These are phyloP conservation scores for Dothideomycetes sp. DNA, from an alignment of 2,329 filamentous ascomycete species.

Conservation along the genomic window DNA sequence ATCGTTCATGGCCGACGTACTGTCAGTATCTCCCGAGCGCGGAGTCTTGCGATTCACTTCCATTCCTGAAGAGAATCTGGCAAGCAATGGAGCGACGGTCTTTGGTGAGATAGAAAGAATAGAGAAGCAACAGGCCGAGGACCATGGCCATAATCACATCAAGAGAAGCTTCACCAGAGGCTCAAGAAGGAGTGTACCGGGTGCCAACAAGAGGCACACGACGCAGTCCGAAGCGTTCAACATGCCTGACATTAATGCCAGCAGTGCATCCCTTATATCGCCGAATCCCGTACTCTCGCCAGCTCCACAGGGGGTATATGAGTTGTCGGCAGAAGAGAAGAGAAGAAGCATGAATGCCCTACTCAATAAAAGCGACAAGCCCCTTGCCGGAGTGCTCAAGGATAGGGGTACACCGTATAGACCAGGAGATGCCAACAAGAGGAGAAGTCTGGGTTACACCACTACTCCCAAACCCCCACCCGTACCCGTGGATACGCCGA, in stretches of 20 bases:
- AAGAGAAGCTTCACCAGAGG: constrained; percentile 25
- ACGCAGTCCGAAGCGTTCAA: constrained; percentile 1
- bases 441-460: background rate
- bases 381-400: background rate
- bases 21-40: constrained; percentile 54
- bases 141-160: constrained; percentile 28
- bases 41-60: constrained; percentile 65
- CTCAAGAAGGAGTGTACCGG: constrained; percentile 17
- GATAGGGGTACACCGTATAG: background rate
- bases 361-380: constrained; percentile 1
- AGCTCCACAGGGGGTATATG: background rate
- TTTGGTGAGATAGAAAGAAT: constrained; percentile 55
- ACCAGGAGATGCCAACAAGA: background rate
- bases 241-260: constrained; percentile 1
- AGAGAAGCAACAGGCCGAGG: constrained; percentile 33
- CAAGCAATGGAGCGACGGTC: constrained; percentile 59
- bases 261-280: background rate
- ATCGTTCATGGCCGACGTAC: constrained; percentile 57
- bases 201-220: constrained; percentile 9
- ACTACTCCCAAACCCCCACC: constrained; percentile 15
- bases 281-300: background rate
- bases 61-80: constrained; percentile 60
- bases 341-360: constrained; percentile 5
- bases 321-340: background rate
- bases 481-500: constrained; percentile 13